Evolutionary conservation across 495 filamentous ascomycete genomes (phyloP).

Genomic region (Amorphotheca resinae): DNA sequence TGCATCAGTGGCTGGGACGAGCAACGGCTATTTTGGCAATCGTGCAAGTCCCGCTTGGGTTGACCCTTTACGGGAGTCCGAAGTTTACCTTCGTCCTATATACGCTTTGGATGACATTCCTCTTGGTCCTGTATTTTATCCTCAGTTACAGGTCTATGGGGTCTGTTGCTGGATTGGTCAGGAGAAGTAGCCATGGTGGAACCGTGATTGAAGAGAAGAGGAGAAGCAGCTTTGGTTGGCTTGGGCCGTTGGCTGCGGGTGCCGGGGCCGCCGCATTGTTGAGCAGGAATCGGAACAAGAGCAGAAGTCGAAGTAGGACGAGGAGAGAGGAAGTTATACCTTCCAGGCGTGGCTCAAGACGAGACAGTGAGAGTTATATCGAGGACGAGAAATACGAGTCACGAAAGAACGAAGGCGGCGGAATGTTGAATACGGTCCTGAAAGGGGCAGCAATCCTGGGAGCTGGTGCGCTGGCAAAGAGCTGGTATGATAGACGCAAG

Average conservation of each 20-base stretch:
- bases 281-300: slow-evolving; percentile 19
- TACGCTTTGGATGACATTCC: slow-evolving; percentile 53
- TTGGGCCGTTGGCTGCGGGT: slow-evolving; percentile 42
- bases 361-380: slow-evolving; percentile 37
- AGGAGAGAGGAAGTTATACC: slow-evolving; percentile 33
- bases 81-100: slow-evolving; percentile 75
- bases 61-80: slow-evolving; percentile 88
- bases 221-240: slow-evolving; percentile 9
- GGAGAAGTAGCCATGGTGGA: slow-evolving; percentile 23
- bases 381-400: slow-evolving; percentile 44
- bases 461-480: slow-evolving; percentile 51
- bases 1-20: slow-evolving; percentile 84
- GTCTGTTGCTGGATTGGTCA: slow-evolving; percentile 6
- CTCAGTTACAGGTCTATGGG: slow-evolving; percentile 28
- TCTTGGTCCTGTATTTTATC: slow-evolving; percentile 60
- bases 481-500: slow-evolving; percentile 46
- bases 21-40: slow-evolving; percentile 66
- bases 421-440: slow-evolving; percentile 52
- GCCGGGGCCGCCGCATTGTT: slow-evolving; percentile 49
- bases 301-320: slow-evolving; percentile 20
- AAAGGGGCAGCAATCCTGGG: slow-evolving; percentile 56
- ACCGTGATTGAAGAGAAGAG: slow-evolving; percentile 20
- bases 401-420: slow-evolving; percentile 29
- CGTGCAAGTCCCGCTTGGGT: slow-evolving; percentile 75
- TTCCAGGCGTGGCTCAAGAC: slow-evolving; percentile 23